Base-by-base conservation (phyloP, 1,139 yeast species). In the Yamadazyma sp. region DNA sequence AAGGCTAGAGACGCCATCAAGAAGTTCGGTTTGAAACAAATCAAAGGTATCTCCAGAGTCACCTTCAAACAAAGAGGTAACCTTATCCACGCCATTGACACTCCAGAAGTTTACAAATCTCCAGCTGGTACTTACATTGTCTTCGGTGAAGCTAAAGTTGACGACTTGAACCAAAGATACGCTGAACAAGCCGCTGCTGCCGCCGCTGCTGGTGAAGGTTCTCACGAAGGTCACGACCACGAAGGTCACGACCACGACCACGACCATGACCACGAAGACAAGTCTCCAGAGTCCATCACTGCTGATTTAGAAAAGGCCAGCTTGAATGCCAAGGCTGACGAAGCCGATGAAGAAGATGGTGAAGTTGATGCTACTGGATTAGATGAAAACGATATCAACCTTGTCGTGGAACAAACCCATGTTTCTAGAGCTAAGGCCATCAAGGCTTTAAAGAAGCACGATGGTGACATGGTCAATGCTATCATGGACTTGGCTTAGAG, bases 81-180 rank as follows among this genome's bases (percentile, higher is more conserved):
- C 81, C 79, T 84, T 64, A 86, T 89, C 65, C 83, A 86, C 68
- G 95, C 96, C 64, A 87, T 92, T 73, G 95, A 87, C 69, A 69
- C 73, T 54, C 98, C 98, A 66, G 98, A 91, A 57, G 98, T 92
- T 47, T 92, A 77, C 95, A 87, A 79, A 73, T 83, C 96, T 51
- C 78, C 85, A 56, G 94, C 96, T 61, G 96, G 97, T 65, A 83
- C 95, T 58, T 92, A 86, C 76, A 83, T 92, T 58, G 97, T 92
- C 53, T 91, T 92, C 59, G 98, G 98, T 72, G 98, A 91, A 74
- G 95, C 96, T 65, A 87, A 88, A 81, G 87, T 87, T 55, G 96
- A 89, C 66, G 95, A 88, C 74, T 72, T 86, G 70, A 82, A 83
- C 74, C 81, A 85, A 72, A 83, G 89, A 78, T 74, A 77, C 56